Evolutionary conservation across 352 stramenopile species (phyloP), one percentile per base, ranked within the genome.

Genomic region (Phytophthora pisi): DNA sequence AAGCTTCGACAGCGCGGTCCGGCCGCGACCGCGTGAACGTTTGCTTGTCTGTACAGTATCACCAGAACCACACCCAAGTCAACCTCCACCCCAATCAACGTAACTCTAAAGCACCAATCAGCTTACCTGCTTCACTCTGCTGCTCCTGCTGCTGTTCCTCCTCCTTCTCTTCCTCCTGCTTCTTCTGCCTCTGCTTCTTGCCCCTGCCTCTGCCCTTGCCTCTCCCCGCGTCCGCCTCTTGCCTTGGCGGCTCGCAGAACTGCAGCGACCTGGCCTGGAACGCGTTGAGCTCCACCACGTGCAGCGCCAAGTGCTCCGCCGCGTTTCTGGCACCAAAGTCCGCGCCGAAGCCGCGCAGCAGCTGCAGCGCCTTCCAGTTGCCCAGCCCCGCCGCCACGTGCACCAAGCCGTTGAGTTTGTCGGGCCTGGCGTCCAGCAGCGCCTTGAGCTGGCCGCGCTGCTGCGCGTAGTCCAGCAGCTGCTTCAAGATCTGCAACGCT

Each of bases 271-370:
- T 76, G 7, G 66, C 79, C 11, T 85, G 66, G 60, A 90, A 89
- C 18, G 81, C 67, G 50, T 91, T 91, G 38, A 75, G 62, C 53
- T 90, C 82, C 15, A 92, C 45, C 20, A 82, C 57, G n/a, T 72
- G 66, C 28, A 92, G 46, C 15, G 59, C 52, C 30, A 78, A 76
- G 36, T 84, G 64, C 7, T 80, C 78, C 2, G 53, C 43, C 1
- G 67, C 67, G 54, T 87, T 87, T 11, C 64, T 50, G 5, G 38
- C 61, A 8, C 46, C 28, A 18, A 70, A 66, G 23, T 68, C 51
- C 28, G 82, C 47, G 4, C 77, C 68, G 0, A 77, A 74, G 16
- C 74, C 74, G 24, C 75, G 66, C 36, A 92, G 54, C 49, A 89
- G 26, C 30, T 68, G 34, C 24, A 92, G 53, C 2, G 69, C 80